Evolutionary conservation across 306 rosid genomes (phyloP).

Genomic region (Ormosia semicastrata): DNA sequence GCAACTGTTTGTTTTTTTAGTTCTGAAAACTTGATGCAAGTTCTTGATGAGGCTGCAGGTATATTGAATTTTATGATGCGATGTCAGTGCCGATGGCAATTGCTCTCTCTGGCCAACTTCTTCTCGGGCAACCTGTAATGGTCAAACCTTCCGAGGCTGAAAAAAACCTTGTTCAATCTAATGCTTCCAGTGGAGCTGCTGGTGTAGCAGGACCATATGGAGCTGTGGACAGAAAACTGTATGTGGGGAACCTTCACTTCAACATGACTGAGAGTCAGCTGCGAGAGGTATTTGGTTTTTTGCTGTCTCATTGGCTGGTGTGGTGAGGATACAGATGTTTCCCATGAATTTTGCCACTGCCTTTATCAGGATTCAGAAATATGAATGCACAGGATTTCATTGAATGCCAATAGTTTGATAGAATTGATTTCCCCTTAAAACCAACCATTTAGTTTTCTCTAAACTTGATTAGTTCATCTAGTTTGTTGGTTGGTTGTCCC

Average conservation of each 20-base stretch:
- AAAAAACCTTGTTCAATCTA: conserved; percentile 96
- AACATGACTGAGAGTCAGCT: conserved; percentile 96
- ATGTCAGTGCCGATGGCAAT: conserved; percentile 99
- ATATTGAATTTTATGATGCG: conserved; percentile 95
- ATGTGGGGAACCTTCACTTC: conserved; percentile 96
- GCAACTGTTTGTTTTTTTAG: conserved; percentile 28
- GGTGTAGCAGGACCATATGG: conserved; percentile 85
- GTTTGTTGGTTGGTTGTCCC: not conserved
- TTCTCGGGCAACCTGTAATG: conserved; percentile 97
- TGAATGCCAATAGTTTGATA: not conserved
- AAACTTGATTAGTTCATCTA: not conserved
- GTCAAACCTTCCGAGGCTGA: conserved; percentile 99
- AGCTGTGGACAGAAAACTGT: conserved; percentile 90
- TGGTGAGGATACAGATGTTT: not conserved
- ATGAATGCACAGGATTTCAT: not conserved
- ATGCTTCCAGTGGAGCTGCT: conserved; percentile 64
- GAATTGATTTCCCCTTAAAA: not conserved
- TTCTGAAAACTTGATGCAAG: conserved; percentile 56
- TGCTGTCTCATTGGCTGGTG: not conserved
- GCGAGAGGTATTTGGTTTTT: conserved; percentile 71
- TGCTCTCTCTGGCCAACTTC: conserved; percentile 95
- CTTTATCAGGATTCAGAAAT: not conserved
- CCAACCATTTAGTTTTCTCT: not conserved
- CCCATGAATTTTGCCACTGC: not conserved
- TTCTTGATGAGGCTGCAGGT: conserved; percentile 71